Percentiles rank a stretch among this genome's conserved stretches.
These are phyloP conservation scores for Aspergillus funiculosus DNA, from an alignment of 495 filamentous ascomycete genomes.

Conservation along the genomic window DNA sequence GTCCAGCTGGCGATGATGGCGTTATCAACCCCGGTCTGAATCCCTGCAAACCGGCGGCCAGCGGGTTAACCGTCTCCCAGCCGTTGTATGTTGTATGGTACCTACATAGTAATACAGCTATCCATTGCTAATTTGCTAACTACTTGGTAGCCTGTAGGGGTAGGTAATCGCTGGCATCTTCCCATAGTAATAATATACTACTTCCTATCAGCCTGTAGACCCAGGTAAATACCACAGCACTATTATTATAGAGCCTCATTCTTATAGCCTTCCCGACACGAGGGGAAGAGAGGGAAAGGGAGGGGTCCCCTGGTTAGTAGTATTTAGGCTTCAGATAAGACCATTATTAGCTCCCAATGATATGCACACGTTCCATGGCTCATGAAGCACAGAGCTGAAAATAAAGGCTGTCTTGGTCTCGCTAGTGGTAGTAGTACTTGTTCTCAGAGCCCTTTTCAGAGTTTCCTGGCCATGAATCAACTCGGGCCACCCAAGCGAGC, in stretches of 20 bases:
- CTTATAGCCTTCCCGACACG: no score
- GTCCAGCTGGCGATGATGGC: constrained; percentile 10
- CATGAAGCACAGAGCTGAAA: background rate
- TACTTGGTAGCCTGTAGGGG: no score
- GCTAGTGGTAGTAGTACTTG: background rate
- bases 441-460: background rate
- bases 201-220: no score
- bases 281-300: no score
- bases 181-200: no score
- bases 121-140: constrained; percentile 6
- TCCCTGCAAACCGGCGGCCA: background rate
- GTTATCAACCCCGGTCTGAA: constrained; percentile 12
- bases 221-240: no score
- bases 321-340: no score
- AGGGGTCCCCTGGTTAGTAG: no score
- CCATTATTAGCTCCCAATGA: background rate
- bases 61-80: background rate
- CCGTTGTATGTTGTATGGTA: no score
- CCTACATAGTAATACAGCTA: constrained; percentile 7
- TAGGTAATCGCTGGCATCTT: no score
- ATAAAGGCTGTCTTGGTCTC: background rate
- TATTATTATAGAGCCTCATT: no score
- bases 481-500: constrained; percentile 5
- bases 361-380: constrained; percentile 1
- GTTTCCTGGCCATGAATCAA: background rate